Evolutionary conservation across 768 basidiomycete species (phyloP).

Genomic region (Collybia sordida): DNA sequence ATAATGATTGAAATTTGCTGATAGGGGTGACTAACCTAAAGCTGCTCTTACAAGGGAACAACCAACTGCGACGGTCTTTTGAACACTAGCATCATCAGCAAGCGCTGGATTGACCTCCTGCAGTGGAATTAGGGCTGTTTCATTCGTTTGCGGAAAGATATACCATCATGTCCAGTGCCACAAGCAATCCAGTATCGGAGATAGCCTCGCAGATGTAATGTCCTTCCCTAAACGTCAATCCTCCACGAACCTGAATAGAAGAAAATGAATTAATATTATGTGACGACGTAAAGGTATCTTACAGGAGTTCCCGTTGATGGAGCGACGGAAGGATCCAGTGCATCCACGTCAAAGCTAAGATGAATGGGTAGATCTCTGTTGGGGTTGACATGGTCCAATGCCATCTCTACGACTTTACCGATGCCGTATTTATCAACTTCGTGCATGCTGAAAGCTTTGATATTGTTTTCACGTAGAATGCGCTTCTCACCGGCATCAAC

Average conservation of each 20-base stretch:
- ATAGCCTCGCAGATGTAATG: constrained; percentile 96
- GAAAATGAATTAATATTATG: constrained; percentile 8
- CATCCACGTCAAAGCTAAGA: constrained; percentile 95
- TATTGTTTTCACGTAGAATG: constrained; percentile 76
- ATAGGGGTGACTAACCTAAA: constrained; percentile 53
- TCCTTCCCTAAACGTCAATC: constrained; percentile 96
- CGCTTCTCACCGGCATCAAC: constrained; percentile 86
- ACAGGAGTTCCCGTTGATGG: constrained; percentile 94
- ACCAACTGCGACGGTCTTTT: constrained; percentile 88
- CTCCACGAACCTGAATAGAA: constrained; percentile 74
- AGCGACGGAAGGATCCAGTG: constrained; percentile 92
- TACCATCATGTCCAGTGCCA: constrained; percentile 93
- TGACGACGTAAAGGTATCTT: constrained; percentile 17
- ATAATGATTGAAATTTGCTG: background rate
- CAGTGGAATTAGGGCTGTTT: constrained; percentile 2
- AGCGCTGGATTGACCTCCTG: constrained; percentile 98
- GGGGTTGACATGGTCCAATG: constrained; percentile 91
- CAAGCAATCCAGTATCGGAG: constrained; percentile 88
- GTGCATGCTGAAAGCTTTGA: constrained; percentile 91
- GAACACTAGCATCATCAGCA: constrained; percentile 67
- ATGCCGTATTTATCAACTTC: constrained; percentile 91
- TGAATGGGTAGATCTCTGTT: constrained; percentile 84
- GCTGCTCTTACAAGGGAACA: constrained; percentile 84
- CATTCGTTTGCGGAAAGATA: constrained; percentile 18
- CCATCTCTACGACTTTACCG: constrained; percentile 94